Evolutionary conservation across 768 basidiomycete genomes (phyloP), one percentile per base, ranked within the genome.

Genomic region (Auriscalpium orientale): DNA sequence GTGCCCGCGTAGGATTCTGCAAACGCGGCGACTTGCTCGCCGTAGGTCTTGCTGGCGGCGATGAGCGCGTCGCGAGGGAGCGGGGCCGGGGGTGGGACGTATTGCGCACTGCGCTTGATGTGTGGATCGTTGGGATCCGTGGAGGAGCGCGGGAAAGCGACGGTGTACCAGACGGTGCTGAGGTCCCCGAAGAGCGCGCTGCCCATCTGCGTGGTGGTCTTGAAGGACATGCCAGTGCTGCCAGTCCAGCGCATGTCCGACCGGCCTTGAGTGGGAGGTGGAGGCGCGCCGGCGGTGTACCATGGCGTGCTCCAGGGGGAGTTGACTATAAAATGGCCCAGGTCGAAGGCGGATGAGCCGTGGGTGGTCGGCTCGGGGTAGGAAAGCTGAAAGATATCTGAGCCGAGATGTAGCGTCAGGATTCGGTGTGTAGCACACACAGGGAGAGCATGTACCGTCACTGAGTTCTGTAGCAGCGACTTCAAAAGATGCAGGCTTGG

Each of bases 181-280:
- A 80, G 72, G 58, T 82, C 80, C 7, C 71, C 67, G 67, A 79
- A 80, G 46, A 79, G 60, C 8, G 74, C 67, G 8, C 75, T 75
- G 44, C 71, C 69, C 47, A 62, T 64, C 18, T 71, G 58, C 0
- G 71, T 73, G 59, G 70, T 68, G 33, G 59, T 65, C 2, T 56
- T 57, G 10, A 71, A 72, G 8, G 59, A 57, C 7, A 63, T 65
- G 58, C 64, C 55, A 64, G 69, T 72, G 21, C 70, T 62, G 47
- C 64, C 67, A 12, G 65, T 56, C 49, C 63, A 68, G 22, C 62
- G 54, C 40, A 71, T 66, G 34, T 70, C 49, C 20, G 49, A 58
- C 20, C 58, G 58, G 16, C 60, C 57, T 16, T 57, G 44, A 13
- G 71, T 65, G 37, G 74, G 68, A 2, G 77, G 75, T 1, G 75